phyloP scores from a whole-genome alignment of 208 protist genomes.

The Balamuthia mandrillaris region DNA sequence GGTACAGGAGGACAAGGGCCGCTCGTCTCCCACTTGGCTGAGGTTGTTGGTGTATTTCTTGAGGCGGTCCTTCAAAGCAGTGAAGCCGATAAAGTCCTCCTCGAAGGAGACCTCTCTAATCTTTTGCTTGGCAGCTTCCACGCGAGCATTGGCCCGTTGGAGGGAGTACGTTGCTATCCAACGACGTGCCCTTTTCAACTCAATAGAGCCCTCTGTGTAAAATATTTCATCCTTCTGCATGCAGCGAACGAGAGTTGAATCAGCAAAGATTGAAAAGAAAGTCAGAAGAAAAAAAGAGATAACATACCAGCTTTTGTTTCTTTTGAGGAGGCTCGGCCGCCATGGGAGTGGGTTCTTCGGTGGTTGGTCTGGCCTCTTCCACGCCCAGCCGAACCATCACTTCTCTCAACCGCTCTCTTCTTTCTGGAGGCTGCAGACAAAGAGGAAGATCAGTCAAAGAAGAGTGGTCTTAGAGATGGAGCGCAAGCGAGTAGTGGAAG shows the following conservation, averaged over 20 bases:
- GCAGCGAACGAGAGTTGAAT: too few relatives aligned
- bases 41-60: constrained; percentile 5
- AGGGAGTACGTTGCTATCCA: constrained; percentile 44
- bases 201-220: constrained; percentile 52
- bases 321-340: not conserved
- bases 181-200: constrained; percentile 35
- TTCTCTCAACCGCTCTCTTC: constrained; percentile 50
- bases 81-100: not conserved
- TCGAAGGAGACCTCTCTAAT: not conserved
- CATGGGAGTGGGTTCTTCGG: not conserved
- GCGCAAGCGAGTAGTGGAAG: not conserved
- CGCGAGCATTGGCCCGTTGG: not conserved
- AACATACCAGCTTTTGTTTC: constrained; percentile 1
- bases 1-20: constrained; percentile 48
- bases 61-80: not conserved
- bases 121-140: not conserved
- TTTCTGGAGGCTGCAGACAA: constrained; percentile 44
- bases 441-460: not conserved
- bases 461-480: not conserved
- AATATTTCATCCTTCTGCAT: constrained; percentile 44
- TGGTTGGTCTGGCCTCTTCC: constrained; percentile 11
- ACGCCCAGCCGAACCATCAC: constrained; percentile 22
- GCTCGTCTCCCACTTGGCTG: constrained; percentile 60
- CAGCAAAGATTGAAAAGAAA: not conserved
- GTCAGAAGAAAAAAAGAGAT: not conserved